These are phyloP conservation scores for Tilletia indica DNA, from an alignment of 1,284 basidiomycete genomes.

Conservation along the genomic window DNA sequence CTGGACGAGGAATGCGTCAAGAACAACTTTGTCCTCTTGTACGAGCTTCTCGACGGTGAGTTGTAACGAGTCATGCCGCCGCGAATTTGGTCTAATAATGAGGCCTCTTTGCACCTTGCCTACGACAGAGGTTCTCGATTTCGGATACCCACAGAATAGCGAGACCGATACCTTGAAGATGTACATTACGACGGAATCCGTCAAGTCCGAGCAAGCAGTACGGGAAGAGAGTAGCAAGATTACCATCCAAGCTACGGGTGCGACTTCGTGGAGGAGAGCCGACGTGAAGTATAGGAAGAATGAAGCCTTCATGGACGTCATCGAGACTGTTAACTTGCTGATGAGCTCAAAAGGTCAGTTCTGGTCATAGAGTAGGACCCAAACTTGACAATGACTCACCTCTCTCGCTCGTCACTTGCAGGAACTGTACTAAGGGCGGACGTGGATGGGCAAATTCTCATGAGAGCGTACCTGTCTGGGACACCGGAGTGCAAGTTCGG, in stretches of 20 bases:
- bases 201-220: constrained; percentile 76
- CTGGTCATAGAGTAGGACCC: neutral
- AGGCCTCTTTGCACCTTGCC: neutral
- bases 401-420: constrained; percentile 47
- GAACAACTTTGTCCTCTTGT: constrained; percentile 76
- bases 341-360: constrained; percentile 80
- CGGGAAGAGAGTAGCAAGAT: constrained; percentile 91
- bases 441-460: constrained; percentile 94
- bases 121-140: constrained; percentile 85
- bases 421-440: constrained; percentile 91
- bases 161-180: constrained; percentile 96
- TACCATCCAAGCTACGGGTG: constrained; percentile 90
- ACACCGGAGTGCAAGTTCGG: constrained; percentile 98
- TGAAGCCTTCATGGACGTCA: constrained; percentile 95
- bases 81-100: neutral
- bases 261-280: constrained; percentile 85
- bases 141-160: constrained; percentile 99
- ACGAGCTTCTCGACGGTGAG: constrained; percentile 49
- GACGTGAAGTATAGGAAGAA: constrained; percentile 99
- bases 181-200: constrained; percentile 95
- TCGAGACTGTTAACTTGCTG: constrained; percentile 91
- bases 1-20: constrained; percentile 96
- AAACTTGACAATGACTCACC: neutral
- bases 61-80: neutral
- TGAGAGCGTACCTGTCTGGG: constrained; percentile 94